Evolutionary conservation across 495 filamentous ascomycete genomes (phyloP).

Genomic region (Ramalina peruviana): DNA sequence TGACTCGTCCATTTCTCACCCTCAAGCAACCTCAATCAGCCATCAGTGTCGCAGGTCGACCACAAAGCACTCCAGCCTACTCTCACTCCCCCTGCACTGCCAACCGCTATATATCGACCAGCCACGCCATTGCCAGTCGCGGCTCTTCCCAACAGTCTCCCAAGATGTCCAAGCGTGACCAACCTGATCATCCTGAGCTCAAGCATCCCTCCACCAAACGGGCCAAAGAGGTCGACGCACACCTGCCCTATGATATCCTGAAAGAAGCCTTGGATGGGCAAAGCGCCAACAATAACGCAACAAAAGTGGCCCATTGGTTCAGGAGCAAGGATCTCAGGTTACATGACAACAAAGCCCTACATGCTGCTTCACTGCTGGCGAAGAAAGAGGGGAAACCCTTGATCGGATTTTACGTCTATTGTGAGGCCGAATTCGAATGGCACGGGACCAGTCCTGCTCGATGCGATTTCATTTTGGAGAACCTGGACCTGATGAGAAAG

Average conservation of each 20-base stretch:
- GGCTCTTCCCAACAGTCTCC: not conserved
- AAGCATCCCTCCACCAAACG: conserved; percentile 29
- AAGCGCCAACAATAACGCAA: conserved; percentile 11
- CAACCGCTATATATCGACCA: too few relatives aligned
- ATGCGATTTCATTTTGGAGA: conserved; percentile 28
- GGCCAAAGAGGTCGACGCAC: conserved; percentile 27
- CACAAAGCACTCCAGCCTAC: too few relatives aligned
- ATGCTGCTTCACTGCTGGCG: conserved; percentile 22
- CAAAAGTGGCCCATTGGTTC: conserved; percentile 27
- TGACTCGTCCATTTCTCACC: too few relatives aligned
- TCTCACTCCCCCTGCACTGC: too few relatives aligned
- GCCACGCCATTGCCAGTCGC: not conserved
- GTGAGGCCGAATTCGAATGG: conserved; percentile 26
- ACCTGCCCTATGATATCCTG: conserved; percentile 21
- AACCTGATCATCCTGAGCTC: conserved; percentile 19
- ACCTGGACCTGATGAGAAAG: conserved; percentile 23
- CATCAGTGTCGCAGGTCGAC: too few relatives aligned
- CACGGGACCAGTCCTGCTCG: conserved; percentile 28
- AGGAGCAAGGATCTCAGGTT: conserved; percentile 27
- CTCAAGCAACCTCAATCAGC: too few relatives aligned
- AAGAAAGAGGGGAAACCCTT: conserved; percentile 19
- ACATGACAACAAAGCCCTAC: conserved; percentile 28
- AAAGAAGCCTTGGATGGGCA: conserved; percentile 16
- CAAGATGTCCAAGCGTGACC: conserved; percentile 15
- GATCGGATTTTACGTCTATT: conserved; percentile 25